Percentiles rank a stretch among this genome's conserved stretches.
phyloP scores from a whole-genome alignment of 495 filamentous ascomycete species.

The Neurospora sp. region DNA sequence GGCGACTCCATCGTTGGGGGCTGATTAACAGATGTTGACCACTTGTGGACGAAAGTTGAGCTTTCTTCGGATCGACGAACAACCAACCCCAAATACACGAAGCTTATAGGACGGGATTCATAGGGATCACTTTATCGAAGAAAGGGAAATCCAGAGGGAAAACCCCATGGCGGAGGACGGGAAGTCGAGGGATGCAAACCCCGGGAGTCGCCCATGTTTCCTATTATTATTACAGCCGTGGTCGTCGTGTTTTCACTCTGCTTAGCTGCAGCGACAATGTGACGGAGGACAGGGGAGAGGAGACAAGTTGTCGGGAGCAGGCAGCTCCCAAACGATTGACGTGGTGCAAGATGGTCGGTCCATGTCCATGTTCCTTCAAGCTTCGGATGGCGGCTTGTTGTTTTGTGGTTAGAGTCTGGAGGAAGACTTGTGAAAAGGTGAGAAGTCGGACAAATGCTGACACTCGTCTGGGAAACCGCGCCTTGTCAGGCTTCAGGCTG shows the following conservation, averaged over 20 bases:
- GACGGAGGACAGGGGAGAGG: neutral
- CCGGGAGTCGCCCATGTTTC: neutral
- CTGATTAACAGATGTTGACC: no score
- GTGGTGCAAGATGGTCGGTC: neutral
- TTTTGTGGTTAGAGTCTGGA: neutral
- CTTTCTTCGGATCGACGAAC: neutral
- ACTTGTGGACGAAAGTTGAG: neutral
- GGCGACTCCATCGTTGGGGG: neutral
- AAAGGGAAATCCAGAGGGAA: neutral
- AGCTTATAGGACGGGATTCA: neutral
- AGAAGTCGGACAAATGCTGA: neutral
- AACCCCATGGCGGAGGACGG: no score
- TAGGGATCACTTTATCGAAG: neutral
- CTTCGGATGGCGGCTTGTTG: neutral
- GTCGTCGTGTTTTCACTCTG: neutral
- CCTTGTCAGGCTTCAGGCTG: neutral
- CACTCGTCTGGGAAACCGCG: neutral
- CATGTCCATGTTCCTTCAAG: neutral
- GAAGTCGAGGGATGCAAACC: neutral
- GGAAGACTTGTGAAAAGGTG: neutral
- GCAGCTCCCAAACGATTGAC: neutral
- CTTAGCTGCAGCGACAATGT: neutral
- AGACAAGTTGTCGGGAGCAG: neutral
- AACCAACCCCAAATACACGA: neutral
- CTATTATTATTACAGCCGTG: neutral